A percentile compares a stretch with the other conserved stretches of the same genome.
phyloP scores from a whole-genome alignment of 495 filamentous ascomycete species.

The Podospora pseudocomata region DNA sequence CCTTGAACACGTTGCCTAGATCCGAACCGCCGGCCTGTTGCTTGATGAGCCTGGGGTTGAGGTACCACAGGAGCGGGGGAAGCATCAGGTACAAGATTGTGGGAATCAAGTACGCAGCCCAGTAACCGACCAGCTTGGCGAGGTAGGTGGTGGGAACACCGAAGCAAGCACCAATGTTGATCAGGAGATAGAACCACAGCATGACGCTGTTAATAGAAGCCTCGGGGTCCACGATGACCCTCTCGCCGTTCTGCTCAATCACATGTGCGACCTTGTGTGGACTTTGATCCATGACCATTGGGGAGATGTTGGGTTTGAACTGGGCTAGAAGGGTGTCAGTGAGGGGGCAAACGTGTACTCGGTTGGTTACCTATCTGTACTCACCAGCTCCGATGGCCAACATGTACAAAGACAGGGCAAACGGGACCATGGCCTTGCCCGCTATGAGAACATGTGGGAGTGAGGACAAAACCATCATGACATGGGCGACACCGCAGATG shows the following conservation, averaged over 20 bases:
- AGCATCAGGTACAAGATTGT: constrained; percentile 57
- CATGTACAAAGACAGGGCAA: constrained; percentile 56
- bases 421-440: constrained; percentile 54
- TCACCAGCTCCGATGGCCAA: constrained; percentile 64
- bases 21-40: constrained; percentile 52
- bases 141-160: constrained; percentile 48
- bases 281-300: constrained; percentile 57
- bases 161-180: constrained; percentile 64
- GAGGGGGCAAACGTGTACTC: not conserved
- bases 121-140: constrained; percentile 61
- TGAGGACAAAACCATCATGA: constrained; percentile 58
- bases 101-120: constrained; percentile 66
- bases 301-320: constrained; percentile 67
- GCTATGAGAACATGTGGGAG: constrained; percentile 53
- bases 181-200: constrained; percentile 61
- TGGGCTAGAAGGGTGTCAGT: constrained; percentile 32
- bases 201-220: constrained; percentile 59
- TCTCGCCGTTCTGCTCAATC: constrained; percentile 48
- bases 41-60: constrained; percentile 51
- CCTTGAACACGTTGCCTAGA: constrained; percentile 51
- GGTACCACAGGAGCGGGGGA: constrained; percentile 49
- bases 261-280: constrained; percentile 45
- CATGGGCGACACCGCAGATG: constrained; percentile 62
- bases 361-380: constrained; percentile 24
- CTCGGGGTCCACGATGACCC: constrained; percentile 57